Conservation (phyloP, 345 rosid species). For the Acer yangbiense region DNA sequence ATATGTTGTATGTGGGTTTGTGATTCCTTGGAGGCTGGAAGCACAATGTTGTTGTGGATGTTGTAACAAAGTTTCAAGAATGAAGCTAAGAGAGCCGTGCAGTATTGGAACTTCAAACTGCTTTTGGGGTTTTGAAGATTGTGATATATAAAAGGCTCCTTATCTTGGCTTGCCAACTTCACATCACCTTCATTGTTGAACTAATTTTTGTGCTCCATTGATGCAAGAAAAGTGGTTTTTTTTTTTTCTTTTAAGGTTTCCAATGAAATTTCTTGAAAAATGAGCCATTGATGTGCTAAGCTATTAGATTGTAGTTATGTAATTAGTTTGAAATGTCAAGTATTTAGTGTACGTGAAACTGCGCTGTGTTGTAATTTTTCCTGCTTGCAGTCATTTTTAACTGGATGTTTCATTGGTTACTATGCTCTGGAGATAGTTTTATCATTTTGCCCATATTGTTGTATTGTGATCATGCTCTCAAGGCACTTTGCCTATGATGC, state of each 20-base stretch:
- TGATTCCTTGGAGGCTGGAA: neutral
- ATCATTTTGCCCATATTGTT: neutral
- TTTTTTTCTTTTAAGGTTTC: neutral
- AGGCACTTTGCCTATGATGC: slow-evolving; percentile 27
- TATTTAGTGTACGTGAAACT: neutral
- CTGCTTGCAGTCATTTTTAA: neutral
- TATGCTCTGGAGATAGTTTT: slow-evolving; percentile 4
- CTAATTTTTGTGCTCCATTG: neutral
- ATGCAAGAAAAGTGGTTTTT: neutral
- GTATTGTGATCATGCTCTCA: slow-evolving; percentile 10
- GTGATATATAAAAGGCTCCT: neutral
- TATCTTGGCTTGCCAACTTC: neutral
- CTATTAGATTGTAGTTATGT: neutral
- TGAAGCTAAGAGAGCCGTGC: neutral
- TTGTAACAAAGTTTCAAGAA: neutral
- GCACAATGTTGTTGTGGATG: neutral
- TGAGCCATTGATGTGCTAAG: neutral
- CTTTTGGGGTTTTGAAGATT: neutral
- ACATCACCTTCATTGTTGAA: neutral
- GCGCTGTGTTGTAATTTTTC: neutral
- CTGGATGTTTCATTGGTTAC: neutral
- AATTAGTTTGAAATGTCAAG: neutral
- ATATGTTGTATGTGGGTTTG: neutral
- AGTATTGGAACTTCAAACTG: neutral
- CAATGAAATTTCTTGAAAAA: neutral